Conservation (phyloP, 1,284 basidiomycete genomes). For the Fistulinella cinereoalba region DNA sequence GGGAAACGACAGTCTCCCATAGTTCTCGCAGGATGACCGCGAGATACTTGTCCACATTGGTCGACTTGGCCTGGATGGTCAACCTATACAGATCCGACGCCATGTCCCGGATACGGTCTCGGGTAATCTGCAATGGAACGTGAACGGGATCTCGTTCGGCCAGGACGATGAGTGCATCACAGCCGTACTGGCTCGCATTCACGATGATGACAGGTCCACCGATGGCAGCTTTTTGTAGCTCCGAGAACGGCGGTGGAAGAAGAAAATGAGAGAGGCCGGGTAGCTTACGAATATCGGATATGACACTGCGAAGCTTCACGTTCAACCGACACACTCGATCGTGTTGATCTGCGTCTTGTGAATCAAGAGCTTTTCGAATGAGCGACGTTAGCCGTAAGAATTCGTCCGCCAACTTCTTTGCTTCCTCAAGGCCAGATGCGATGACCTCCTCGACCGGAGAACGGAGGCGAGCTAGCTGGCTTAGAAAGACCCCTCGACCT, state of each 20-base stretch:
- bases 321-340: neutral
- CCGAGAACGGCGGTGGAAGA: neutral
- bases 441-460: neutral
- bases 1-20: conserved; percentile 27
- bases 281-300: neutral
- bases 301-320: neutral
- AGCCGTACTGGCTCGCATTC: neutral
- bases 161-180: conserved; percentile 18
- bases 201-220: neutral
- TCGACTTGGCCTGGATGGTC: neutral
- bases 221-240: neutral
- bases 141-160: conserved; percentile 7
- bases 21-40: conserved; percentile 17
- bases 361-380: neutral
- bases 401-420: neutral
- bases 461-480: neutral
- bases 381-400: neutral
- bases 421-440: neutral
- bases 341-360: neutral
- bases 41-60: neutral
- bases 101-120: neutral
- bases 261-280: conserved; percentile 17
- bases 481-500: neutral
- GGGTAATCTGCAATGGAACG: conserved; percentile 8
- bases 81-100: neutral